Percentiles rank a stretch among this genome's conserved stretches.
These are phyloP conservation scores for Dictyostelium capitatum DNA, from an alignment of 78 protist species.

Conservation along the genomic window DNA sequence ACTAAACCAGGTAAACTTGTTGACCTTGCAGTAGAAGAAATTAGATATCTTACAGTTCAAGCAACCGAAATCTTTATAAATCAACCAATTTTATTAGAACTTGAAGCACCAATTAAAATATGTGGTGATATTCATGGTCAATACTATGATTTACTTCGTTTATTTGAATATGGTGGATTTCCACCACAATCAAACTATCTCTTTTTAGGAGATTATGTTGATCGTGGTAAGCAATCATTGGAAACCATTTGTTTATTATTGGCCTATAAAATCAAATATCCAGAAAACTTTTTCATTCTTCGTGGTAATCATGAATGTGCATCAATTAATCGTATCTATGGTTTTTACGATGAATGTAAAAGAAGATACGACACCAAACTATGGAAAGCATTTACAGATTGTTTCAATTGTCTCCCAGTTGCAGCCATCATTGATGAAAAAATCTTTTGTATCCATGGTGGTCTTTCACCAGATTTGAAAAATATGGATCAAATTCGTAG, in stretches of 20 bases:
- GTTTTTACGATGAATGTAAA: conserved; percentile 99
- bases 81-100: conserved; percentile 98
- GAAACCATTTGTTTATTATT: conserved; percentile 99
- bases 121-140: conserved; percentile 99
- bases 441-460: conserved; percentile 99
- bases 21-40: conserved; percentile 90
- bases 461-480: conserved; percentile 98
- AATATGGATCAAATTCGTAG: conserved; percentile 96
- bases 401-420: conserved; percentile 99
- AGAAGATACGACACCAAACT: conserved; percentile 97
- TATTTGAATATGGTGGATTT: conserved; percentile 99
- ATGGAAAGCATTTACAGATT: conserved; percentile 98
- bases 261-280: conserved; percentile 99
- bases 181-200: conserved; percentile 99
- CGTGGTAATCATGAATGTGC: conserved; percentile 99
- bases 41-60: conserved; percentile 86
- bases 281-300: conserved; percentile 99
- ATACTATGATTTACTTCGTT: conserved; percentile 98
- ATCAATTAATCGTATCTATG: conserved; percentile 99
- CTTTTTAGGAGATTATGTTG: conserved; percentile 99
- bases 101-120: conserved; percentile 98
- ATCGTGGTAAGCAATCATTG: conserved; percentile 98
- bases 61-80: conserved; percentile 95
- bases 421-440: conserved; percentile 99
- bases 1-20: conserved; percentile 95